These are phyloP conservation scores for Pythium guiyangense DNA, from an alignment of 352 stramenopile genomes.

Conservation along the genomic window DNA sequence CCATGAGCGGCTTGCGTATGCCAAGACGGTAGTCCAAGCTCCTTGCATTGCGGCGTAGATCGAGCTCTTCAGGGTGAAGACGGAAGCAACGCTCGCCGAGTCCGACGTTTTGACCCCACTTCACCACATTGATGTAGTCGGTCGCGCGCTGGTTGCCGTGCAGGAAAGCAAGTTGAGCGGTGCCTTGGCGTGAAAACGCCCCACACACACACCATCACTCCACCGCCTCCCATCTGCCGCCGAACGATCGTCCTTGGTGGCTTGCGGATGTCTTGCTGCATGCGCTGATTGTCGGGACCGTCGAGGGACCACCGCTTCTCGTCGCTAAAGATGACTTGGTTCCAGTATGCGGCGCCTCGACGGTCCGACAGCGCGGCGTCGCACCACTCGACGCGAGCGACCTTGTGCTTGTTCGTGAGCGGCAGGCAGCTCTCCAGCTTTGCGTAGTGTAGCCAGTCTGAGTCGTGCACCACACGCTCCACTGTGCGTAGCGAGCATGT, in stretches of 20 bases:
- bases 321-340: background rate
- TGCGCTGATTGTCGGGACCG: background rate
- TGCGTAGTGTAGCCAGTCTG: background rate
- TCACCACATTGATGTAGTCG: background rate
- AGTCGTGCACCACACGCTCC: background rate
- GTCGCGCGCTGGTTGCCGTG: background rate
- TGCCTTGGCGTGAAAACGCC: too few species aligned
- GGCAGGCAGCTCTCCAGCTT: background rate
- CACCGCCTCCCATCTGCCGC: too few species aligned
- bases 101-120: too few species aligned
- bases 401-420: background rate
- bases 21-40: too few species aligned
- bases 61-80: too few species aligned
- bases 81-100: too few species aligned
- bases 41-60: too few species aligned
- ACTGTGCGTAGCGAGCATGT: background rate
- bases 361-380: background rate
- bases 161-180: background rate
- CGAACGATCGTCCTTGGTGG: too few species aligned
- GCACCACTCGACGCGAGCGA: background rate
- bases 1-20: too few species aligned
- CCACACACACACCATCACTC: too few species aligned
- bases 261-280: too few species aligned
- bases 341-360: background rate
- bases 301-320: background rate